Conservation (phyloP, 2,329 filamentous ascomycete species). For the Dothistroma septosporum region DNA sequence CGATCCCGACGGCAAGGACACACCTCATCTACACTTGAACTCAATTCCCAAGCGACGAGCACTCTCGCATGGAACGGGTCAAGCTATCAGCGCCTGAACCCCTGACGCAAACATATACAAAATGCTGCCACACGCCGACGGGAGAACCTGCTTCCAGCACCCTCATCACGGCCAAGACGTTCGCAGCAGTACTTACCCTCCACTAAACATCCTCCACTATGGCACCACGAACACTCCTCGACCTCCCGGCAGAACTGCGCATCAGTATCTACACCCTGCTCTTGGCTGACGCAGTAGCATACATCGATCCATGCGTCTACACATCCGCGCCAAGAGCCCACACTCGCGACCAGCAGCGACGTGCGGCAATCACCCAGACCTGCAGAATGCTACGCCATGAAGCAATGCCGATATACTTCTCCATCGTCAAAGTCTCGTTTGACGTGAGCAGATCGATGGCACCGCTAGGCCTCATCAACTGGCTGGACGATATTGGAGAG, state of each 20-base stretch:
- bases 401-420: slow-evolving; percentile 15
- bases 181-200: not conserved
- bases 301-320: slow-evolving; percentile 10
- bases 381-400: slow-evolving; percentile 15
- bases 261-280: slow-evolving; percentile 17
- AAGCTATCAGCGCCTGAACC: not conserved
- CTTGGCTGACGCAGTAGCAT: slow-evolving; percentile 12
- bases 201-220: not conserved
- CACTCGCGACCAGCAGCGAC: not conserved
- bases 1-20: not conserved
- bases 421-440: slow-evolving; percentile 16
- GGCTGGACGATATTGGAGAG: slow-evolving; percentile 15
- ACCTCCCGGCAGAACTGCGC: slow-evolving; percentile 17
- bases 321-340: not conserved
- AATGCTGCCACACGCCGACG: not conserved
- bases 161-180: not conserved
- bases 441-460: slow-evolving; percentile 6
- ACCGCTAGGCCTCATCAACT: slow-evolving; percentile 8
- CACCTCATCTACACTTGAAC: not conserved
- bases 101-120: not conserved
- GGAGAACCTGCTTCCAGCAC: not conserved
- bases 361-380: slow-evolving; percentile 12
- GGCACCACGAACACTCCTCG: slow-evolving; percentile 10
- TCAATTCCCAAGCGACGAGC: not conserved
- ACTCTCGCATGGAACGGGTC: not conserved